Evolutionary conservation across 257 asterid species (phyloP), one percentile per base, ranked within the genome.

Genomic region (Plantago elongata): DNA sequence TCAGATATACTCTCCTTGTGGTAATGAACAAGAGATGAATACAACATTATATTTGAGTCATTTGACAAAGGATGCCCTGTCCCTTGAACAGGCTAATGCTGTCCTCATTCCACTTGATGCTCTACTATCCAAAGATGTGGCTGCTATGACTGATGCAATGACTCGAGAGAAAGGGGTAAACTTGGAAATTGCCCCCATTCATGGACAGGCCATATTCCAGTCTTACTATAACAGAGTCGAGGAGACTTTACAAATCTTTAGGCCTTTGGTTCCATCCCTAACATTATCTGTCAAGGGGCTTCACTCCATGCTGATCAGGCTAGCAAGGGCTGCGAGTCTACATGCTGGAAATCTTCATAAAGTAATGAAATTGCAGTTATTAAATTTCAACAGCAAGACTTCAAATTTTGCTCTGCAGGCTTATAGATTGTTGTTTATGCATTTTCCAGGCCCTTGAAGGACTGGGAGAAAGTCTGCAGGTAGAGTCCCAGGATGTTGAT

Each of bases 321-420:
- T 93, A 62, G 99, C 97, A 54, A 84, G 81, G 78, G 80, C 99
- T 61, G 96, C 99, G 16, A 72, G 96, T 84, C 82, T 89, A 75
- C 99, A 93, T 78, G 96, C 99, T 14, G 99, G 99, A 67, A 93
- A 93, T 78, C 97, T 93, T 71, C 97, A 93, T 76, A 93, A 93
- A 75, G 99, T 93, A 83, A 81, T 55, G 66, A 71, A 22, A 56
- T 50, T 13, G 15, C 38, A 55, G 30, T 48, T 58, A 29, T 54
- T 51, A 22, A 48, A 63, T 45, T 9, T 38, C 9, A 22, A 15
- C 27, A 46, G 44, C 57, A 34, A 18, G 34, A 34, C n/a, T 51
- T 18, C 16, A 12, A 9, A 51, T 8, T 30, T 30, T 37, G 22
- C 16, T 5, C 13, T 54, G 1, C 4, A 54, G 29, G 10, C 27